Percentiles rank a stretch among this genome's conserved stretches.
Conservation (phyloP, 768 basidiomycete genomes). For the Suillus ampliporus region DNA sequence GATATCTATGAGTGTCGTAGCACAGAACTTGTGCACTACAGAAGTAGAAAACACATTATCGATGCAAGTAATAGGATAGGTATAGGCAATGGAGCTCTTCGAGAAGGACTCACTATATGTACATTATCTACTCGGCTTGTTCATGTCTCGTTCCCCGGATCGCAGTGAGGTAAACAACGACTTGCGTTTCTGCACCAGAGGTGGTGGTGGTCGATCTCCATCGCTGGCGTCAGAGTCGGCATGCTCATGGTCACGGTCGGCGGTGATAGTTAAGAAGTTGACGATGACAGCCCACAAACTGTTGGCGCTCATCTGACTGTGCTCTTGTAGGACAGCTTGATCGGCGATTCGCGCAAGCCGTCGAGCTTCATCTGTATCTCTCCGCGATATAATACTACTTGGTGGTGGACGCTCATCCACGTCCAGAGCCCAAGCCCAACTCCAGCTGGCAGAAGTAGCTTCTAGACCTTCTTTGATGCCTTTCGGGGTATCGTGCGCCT, state of each 20-base stretch:
- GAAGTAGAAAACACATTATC: not conserved
- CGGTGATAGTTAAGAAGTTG: constrained; percentile 62
- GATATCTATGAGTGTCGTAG: not conserved
- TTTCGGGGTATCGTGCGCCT: constrained; percentile 25
- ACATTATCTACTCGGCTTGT: not conserved
- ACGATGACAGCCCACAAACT: constrained; percentile 72
- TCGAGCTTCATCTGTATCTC: constrained; percentile 84
- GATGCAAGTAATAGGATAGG: too few relatives aligned
- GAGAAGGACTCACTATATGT: not conserved
- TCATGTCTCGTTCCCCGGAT: constrained; percentile 8
- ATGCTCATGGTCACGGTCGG: constrained; percentile 48
- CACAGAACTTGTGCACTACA: not conserved
- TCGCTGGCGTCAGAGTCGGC: constrained; percentile 22
- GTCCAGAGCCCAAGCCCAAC: constrained; percentile 87
- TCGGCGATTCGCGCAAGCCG: constrained; percentile 78
- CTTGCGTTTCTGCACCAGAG: constrained; percentile 29
- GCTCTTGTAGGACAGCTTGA: constrained; percentile 61
- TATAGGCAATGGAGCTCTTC: not conserved
- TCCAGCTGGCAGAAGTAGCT: constrained; percentile 62
- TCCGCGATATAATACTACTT: constrained; percentile 86
- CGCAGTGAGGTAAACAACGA: constrained; percentile 32
- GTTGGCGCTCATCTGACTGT: constrained; percentile 65
- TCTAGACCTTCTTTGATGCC: constrained; percentile 39
- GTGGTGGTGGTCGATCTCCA: not conserved
- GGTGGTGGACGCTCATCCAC: constrained; percentile 85